Base-by-base conservation (phyloP, 2,329 filamentous ascomycete species). In the Helicocarpus griseus region DNA sequence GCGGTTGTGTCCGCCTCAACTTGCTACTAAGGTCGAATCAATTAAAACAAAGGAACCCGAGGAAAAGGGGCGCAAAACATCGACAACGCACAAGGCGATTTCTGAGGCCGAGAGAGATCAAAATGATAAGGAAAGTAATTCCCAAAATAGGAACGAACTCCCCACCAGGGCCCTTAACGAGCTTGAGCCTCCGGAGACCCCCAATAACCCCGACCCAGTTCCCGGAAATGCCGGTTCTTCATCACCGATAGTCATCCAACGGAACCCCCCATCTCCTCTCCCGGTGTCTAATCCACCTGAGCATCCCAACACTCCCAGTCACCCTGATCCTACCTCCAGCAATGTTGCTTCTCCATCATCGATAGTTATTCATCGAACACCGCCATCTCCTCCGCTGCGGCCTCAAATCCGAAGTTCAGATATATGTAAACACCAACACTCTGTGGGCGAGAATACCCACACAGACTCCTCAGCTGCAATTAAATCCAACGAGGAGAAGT, bases 1-100 rank as follows among this genome's bases (percentile, higher is more conserved):
- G 31, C 60, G 59, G 28, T 46, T 47, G n/a, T 51, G 52, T 14
- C 51, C 50, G 8, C 48, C 53, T 19, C 49, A 50, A 11, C 44
- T 11, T 26, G 44, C 22, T 14, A 8, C 1, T 29, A 17, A 5
- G 24, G 29, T 21, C 38, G 28, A 44, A 33, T 50, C 40, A 14
- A 29, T 11, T 17, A 38, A 52, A 13, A 41, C 59, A 31, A 11
- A 47, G 35, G 35, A 9, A 8, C 21, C 29, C 2, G 31, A 26
- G 19, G 31, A 36, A 24, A 19, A 17, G 4, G 11, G 19, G 3
- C 19, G 3, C 13, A 19, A 6, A 35, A 3, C 3, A 6, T 26
- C 21, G 13, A 36, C 31, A 6, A 9, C 17, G 8, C 2, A 26
- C 9, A 22, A 17, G 2, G 5, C 13, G 5, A 2, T 29, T 47